Evolutionary conservation across 1,284 basidiomycete genomes (phyloP).

Genomic region (Puccinia hordei): DNA sequence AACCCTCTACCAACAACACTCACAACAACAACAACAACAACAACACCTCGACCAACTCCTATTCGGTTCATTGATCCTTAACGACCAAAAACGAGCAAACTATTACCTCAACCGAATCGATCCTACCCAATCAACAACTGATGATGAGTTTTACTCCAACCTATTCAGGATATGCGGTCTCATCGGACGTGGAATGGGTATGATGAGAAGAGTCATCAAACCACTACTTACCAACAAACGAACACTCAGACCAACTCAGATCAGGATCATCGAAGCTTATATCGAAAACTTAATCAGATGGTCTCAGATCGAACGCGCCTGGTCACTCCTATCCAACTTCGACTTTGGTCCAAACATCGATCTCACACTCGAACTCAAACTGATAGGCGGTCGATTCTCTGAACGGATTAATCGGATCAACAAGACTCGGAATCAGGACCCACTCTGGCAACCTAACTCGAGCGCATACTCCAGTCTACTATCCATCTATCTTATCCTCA

Average conservation of each 20-base stretch:
- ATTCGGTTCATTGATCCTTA: too few relatives aligned
- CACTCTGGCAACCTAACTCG: background rate
- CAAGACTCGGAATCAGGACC: background rate
- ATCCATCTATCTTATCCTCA: conserved; percentile 23
- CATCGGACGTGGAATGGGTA: conserved; percentile 24
- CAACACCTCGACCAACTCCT: too few relatives aligned
- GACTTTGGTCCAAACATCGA: conserved; percentile 8
- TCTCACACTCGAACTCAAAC: background rate
- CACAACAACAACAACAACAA: too few relatives aligned
- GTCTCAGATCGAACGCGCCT: conserved; percentile 15
- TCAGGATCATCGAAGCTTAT: conserved; percentile 17
- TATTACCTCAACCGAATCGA: background rate
- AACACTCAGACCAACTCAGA: background rate
- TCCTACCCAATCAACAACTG: background rate
- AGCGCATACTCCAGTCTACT: background rate
- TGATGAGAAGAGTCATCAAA: conserved; percentile 29
- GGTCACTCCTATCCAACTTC: background rate
- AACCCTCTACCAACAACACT: too few relatives aligned
- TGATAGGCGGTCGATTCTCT: background rate
- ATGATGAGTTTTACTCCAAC: background rate
- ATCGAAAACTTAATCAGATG: conserved; percentile 28
- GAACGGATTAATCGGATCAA: background rate
- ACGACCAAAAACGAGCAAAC: too few relatives aligned
- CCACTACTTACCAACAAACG: background rate
- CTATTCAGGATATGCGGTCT: conserved; percentile 5